Conservation (phyloP, 2,329 filamentous ascomycete species). For the Monilinia aucupariae region DNA sequence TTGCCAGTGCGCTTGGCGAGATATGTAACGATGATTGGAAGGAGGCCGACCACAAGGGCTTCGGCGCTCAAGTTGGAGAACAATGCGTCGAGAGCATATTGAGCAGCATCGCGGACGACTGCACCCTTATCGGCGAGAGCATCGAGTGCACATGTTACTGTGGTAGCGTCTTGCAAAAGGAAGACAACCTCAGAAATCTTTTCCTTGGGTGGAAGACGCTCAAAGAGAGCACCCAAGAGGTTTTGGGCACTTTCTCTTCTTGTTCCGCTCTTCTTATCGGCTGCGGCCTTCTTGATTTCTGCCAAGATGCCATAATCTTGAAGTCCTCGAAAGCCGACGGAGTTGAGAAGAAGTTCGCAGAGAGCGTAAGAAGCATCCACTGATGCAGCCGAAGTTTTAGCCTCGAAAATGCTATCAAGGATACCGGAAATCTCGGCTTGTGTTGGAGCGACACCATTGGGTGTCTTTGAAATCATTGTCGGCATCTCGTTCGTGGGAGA, state of each 20-base stretch:
- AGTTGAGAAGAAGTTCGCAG: constrained; percentile 58
- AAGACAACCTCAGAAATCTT: constrained; percentile 76
- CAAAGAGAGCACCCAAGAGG: constrained; percentile 86
- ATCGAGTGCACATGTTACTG: constrained; percentile 72
- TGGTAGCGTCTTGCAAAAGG: constrained; percentile 70
- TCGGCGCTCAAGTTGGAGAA: constrained; percentile 76
- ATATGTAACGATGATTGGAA: constrained; percentile 71
- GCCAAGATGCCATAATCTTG: constrained; percentile 56
- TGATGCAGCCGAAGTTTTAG: constrained; percentile 49
- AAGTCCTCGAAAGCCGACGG: constrained; percentile 58
- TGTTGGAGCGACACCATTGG: constrained; percentile 44
- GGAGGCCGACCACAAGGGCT: constrained; percentile 73
- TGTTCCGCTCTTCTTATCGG: constrained; percentile 87
- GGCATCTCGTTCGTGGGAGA: constrained; percentile 39
- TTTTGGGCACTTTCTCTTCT: constrained; percentile 91
- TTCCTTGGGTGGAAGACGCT: constrained; percentile 75
- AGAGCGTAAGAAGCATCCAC: constrained; percentile 61
- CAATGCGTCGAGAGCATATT: constrained; percentile 88
- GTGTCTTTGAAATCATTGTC: constrained; percentile 44
- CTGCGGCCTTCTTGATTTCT: constrained; percentile 68
- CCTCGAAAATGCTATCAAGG: constrained; percentile 59
- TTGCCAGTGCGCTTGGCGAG: constrained; percentile 81
- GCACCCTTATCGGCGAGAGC: constrained; percentile 83
- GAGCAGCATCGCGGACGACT: constrained; percentile 83
- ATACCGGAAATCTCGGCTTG: constrained; percentile 61